Base-by-base conservation (phyloP, 1,284 basidiomycete species). In the Xerocomus amazonicus region DNA sequence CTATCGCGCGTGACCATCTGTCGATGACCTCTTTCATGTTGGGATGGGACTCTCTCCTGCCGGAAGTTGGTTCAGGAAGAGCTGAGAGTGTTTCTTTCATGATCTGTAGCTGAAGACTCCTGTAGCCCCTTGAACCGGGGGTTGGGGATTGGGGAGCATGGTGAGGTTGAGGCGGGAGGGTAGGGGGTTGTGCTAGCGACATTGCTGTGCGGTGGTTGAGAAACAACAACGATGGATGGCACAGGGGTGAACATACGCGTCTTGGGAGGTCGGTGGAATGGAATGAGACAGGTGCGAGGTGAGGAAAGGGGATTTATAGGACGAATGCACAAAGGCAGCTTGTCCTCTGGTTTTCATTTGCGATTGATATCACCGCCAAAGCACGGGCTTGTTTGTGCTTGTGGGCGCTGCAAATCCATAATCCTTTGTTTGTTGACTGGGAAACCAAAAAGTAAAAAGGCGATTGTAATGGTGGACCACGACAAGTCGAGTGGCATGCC, bases 351-450 rank as follows among this genome's bases (percentile, higher is more conserved):
- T 42, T 47, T 61, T 59, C 68, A 70, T 67, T 57, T 43, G 55
- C 48, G 58, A 63, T 59, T 54, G 55, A 58, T 63, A 59, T 62
- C 50, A 46, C 47, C 43, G 58, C 55, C 61, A 64, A 63, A 68
- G 63, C 62, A 62, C 62, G 58, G 63, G 46, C 47, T 73, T 73
- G 71, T 73, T 71, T 73, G 72, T 71, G 63, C 70, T 61, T 73
- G 70, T 73, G 68, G 69, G 70, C 57, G 70, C 66, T 46, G 41
- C 41, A 54, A 63, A 53, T 43, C 55, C n/a, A 23, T 50, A 48
- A 51, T 45, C 51, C 57, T 65, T 67, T 68, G 56, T 68, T 65
- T 63, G 62, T 65, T 48, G 55, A 54, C 61, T 60, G 59, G 52
- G 55, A 62, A 66, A 58, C 33, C n/a, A 40, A 27, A 13, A 39